Base-by-base conservation (phyloP, 345 rosid genomes). In the Eutrema japonicum region DNA sequence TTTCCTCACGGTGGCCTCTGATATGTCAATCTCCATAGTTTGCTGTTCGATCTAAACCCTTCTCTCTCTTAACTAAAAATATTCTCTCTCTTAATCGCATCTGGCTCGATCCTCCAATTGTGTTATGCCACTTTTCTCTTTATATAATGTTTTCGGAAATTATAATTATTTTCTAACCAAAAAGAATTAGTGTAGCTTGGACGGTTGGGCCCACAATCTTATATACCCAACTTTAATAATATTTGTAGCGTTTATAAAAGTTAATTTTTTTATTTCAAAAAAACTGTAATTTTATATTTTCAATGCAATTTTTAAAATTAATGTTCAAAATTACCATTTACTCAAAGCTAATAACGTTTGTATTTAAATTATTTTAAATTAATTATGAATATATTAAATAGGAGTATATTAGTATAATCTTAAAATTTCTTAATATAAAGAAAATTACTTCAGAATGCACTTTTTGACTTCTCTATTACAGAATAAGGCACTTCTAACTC, bases 21-120 rank as follows among this genome's bases (percentile, higher is more conserved):
- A 62, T 75, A 29, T 26, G 14, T 72, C 60, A 51, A 67, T 67
- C 81, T 78, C 70, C 77, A 72, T 78, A 2, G 43, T 47, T 35
- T 59, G 36, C 12, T 47, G 48, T 59, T 64, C 7, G 27, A 27
- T 40, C 54, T 29, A 35, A 43, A 27, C 16, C 1, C 13, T 2
- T 4, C 49, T 61, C 37, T 32, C 57, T n/a, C 5, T 32, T 4
- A 41, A 59, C n/a, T n/a, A n/a, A n/a, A n/a, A n/a, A n/a, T n/a
- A n/a, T 2, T 4, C 49, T 61, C 37, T 32, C 57, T n/a, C 5
- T 32, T 4, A 41, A 59, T n/a, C n/a, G n/a, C n/a, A n/a, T n/a
- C n/a, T n/a, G n/a, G n/a, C n/a, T 54, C 32, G 11, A n/a, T 60
- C 60, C 52, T 67, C 51, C 37, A 53, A 27, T 67, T 14, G 61